Base-by-base conservation (phyloP, 805 yeast genomes). In the Metschnikowia cerradonensis region DNA sequence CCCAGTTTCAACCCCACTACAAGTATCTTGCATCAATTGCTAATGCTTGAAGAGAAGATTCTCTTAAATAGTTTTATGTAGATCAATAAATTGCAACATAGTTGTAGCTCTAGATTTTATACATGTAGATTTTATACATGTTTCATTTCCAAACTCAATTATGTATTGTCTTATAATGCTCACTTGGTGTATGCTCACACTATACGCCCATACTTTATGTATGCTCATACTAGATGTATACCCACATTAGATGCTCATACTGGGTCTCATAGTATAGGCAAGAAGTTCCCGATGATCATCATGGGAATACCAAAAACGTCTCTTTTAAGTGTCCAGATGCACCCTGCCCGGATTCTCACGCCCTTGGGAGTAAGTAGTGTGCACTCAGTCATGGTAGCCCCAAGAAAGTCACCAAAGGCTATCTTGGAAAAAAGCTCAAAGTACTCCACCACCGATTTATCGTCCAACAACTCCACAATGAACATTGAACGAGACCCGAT, bases 291-390 rank as follows among this genome's bases (percentile, higher is more conserved):
- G 33, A 92, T 80, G 20, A 94, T 86, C 96, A 92, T 91, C 90
- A 94, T 86, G 14, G 99, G 99, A 48, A 92, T 85, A 7, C 97
- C 97, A 70, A 94, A 92, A 15, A 92, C 95, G 64, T 92, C 98
- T 65, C 97, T 76, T 63, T 91, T 90, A 56, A 94, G 72, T 0
- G 98, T 94, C 96, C 97, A 89, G 60, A 88, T 84, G 60, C 96
- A 85, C 30, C 89, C 82, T 0, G 97, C 88, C 46, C 85, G 75
- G 43, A 92, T 79, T 49, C 80, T 79, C 13, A 76, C 76, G 23
- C 73, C 72, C 4, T 77, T 62, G 38, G 86, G 81, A 0, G 91
- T 86, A 40, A 88, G 64, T 35, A 92, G 72, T 0, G 90, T 84
- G 70, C 97, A 92, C 47, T 83, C 88, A 30, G 88, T 82, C 88